Base-by-base conservation (phyloP, 2,329 filamentous ascomycete species). In the Fusarium sp. region DNA sequence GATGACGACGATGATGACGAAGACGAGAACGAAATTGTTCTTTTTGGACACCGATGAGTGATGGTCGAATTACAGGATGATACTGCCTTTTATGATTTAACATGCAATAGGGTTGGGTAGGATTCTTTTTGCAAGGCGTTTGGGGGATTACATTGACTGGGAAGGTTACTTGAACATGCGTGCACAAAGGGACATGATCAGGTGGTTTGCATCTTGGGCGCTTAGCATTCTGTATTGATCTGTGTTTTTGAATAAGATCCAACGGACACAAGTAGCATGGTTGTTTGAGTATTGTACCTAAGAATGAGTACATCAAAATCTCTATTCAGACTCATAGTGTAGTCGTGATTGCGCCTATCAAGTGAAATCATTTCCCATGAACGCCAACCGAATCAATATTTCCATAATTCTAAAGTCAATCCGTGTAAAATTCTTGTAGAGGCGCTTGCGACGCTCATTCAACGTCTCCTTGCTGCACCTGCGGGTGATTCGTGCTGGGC, bases 1-100 rank as follows among this genome's bases (percentile, higher is more conserved):
- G 83, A 84, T 18, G 82, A 82, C 24, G 85, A 85, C n/a, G 84
- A 86, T 10, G 82, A 84, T 16, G 84, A 84, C 11, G 82, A 86
- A 29, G 82, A 86, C 35, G 83, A 86, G 29, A 81, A 84, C 41
- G 82, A 85, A 52, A 85, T 88, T 53, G 73, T 82, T 42, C 77
- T 87, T 21, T 79, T 86, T 66, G 85, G 85, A 26, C 85, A 87
- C 69, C 76, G 82, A 57, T 86, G 76, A 80, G 63, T 46, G 21
- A n/a, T 48, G 31, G 23, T 48, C 24, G 26, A 33, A 37, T 35
- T 24, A 38, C 46, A 46, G 26, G 10, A 47, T 72, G 57, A 57
- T 48, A 44, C 38, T 53, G 35, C 48, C 10, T 21, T 21, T 42
- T 43, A 49, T 42, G 23, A 43, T 43, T 33, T 8, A 41, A 43